phyloP scores from a whole-genome alignment of 768 basidiomycete species.

The Mycena chlorophos region DNA sequence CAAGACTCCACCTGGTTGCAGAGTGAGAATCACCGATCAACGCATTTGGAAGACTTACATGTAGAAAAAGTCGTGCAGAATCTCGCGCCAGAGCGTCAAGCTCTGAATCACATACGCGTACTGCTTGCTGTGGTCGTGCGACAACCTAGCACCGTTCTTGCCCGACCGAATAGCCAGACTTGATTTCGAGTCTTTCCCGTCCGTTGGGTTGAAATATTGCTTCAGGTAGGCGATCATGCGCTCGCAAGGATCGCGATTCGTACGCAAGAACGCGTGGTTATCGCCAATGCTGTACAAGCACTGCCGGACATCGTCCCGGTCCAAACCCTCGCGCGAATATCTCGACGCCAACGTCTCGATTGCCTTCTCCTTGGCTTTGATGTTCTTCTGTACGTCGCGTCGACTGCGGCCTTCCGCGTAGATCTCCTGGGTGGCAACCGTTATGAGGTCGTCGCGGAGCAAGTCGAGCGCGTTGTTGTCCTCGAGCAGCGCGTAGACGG shows the following conservation, averaged over 20 bases:
- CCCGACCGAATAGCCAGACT: constrained; percentile 83
- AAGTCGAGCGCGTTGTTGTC: constrained; percentile 62
- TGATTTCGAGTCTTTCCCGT: constrained; percentile 59
- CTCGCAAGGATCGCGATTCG: constrained; percentile 87
- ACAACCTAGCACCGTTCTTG: constrained; percentile 74
- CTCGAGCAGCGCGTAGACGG: constrained; percentile 69
- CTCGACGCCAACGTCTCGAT: constrained; percentile 71
- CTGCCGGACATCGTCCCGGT: constrained; percentile 68
- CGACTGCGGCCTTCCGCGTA: constrained; percentile 69
- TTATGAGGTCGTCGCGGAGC: constrained; percentile 74
- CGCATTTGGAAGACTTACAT: constrained; percentile 53
- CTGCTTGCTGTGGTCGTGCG: constrained; percentile 83
- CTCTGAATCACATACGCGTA: constrained; percentile 86
- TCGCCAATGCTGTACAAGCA: constrained; percentile 88
- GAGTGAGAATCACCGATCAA: neutral
- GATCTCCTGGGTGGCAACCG: constrained; percentile 80
- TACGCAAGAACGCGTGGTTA: constrained; percentile 84
- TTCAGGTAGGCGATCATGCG: constrained; percentile 78
- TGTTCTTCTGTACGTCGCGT: constrained; percentile 81
- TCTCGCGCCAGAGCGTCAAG: constrained; percentile 84
- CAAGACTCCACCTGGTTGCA: constrained; percentile 36
- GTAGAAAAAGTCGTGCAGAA: constrained; percentile 88
- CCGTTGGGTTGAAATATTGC: constrained; percentile 73
- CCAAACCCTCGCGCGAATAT: constrained; percentile 58
- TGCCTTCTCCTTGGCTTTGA: constrained; percentile 81